Base-by-base conservation (phyloP, 2,329 filamentous ascomycete species). In the Trichoderma breve region DNA sequence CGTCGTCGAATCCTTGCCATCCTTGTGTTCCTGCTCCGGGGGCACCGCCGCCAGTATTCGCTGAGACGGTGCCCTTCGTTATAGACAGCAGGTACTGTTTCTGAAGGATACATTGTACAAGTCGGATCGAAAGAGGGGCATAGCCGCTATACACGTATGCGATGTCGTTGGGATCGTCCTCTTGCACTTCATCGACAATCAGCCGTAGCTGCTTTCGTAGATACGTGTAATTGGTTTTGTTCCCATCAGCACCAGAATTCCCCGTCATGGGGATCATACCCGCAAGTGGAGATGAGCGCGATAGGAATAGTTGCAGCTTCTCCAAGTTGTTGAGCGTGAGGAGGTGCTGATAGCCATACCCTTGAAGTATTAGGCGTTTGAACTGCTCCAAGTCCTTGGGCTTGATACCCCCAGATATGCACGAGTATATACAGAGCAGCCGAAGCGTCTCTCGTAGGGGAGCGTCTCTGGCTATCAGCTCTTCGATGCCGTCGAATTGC, bases 101-200 rank as follows among this genome's bases (percentile, higher is more conserved):
- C 80, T 98, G 95, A 62, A 99, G 83, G 64, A 98, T 89, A 79
- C 93, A 96, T 81, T 99, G 97, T 6, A 99, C 92, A 5, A 99
- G 88, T 18, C 96, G 91, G 69, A 98, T 89, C 58, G 93, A 97
- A 14, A 99, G 87, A 0, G 96, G 97, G 5, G 97, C 96, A 79
- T 98, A 99, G 67, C 96, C 97, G 74, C 93, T 97, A 82, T 98
- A 99, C 12, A 98, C 95, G 78, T 99, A 99, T n/a, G 95, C 92
- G 73, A 98, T 91, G 77, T 99, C 96, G 77, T 96, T 93, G 3
- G 96, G 96, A 61, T 97, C 92, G 72, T 96, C 91, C 81, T 99
- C 96, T 79, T 97, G 95, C 51, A 99, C 95, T 80, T 98, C 96
- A 79, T 99, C 96, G 71, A 98, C 92, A 79, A 98, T 97, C 18